phyloP scores from a whole-genome alignment of 345 rosid species.

The Angophora floribunda region DNA sequence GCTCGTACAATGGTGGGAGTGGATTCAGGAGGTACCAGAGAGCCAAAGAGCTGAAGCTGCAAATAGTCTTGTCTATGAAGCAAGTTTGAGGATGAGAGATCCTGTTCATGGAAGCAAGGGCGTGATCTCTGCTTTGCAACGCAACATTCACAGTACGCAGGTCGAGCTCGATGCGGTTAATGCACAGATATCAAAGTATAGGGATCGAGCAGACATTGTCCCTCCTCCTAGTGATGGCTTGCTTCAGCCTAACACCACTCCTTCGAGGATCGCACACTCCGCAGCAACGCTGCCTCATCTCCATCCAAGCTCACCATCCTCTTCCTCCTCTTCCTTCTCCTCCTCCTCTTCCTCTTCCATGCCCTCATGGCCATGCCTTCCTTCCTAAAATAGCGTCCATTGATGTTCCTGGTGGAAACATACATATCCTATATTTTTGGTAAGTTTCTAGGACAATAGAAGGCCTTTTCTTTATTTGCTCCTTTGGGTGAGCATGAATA shows the following conservation, averaged over 20 bases:
- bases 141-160: slow-evolving; percentile 60
- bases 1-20: not conserved
- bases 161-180: slow-evolving; percentile 59
- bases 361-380: slow-evolving; percentile 10
- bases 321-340: slow-evolving; percentile 1
- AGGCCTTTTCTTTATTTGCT: not conserved
- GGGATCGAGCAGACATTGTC: slow-evolving; percentile 39
- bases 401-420: slow-evolving; percentile 34
- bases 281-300: slow-evolving; percentile 3
- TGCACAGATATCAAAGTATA: slow-evolving; percentile 59
- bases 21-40: slow-evolving; percentile 61
- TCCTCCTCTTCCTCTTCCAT: slow-evolving; percentile 6
- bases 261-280: slow-evolving; percentile 28
- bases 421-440: slow-evolving; percentile 33
- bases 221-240: slow-evolving; percentile 33
- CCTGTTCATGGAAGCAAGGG: slow-evolving; percentile 96
- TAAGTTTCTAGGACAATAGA: slow-evolving; percentile 1
- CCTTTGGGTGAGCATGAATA: not conserved
- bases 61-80: slow-evolving; percentile 79
- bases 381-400: slow-evolving; percentile 18
- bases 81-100: slow-evolving; percentile 77
- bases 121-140: slow-evolving; percentile 72
- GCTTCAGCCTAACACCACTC: slow-evolving; percentile 9
- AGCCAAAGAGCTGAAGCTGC: slow-evolving; percentile 72
- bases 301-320: not conserved